Percentiles rank a stretch among this genome's conserved stretches.
phyloP scores from a whole-genome alignment of 2,329 filamentous ascomycete genomes.

The Trichoderma brevicompactum region DNA sequence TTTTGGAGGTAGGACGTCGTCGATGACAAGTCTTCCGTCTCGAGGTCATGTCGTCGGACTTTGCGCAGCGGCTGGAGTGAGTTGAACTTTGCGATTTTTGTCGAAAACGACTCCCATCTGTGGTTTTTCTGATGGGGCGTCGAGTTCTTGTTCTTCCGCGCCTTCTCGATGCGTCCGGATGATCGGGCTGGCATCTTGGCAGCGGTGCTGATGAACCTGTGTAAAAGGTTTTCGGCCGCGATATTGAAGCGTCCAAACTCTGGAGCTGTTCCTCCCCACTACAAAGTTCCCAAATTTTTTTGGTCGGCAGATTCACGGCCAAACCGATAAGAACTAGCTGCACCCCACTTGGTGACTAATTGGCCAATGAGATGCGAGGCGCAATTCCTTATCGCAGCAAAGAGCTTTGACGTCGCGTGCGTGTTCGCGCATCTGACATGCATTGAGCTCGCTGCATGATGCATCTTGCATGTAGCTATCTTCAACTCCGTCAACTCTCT shows the following conservation, averaged over 20 bases:
- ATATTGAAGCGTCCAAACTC: slow-evolving; percentile 32
- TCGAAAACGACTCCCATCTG: slow-evolving; percentile 87
- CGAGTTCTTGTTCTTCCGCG: slow-evolving; percentile 69
- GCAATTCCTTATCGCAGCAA: slow-evolving; percentile 42
- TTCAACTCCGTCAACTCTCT: neutral
- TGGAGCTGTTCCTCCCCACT: slow-evolving; percentile 38
- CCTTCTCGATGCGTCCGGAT: slow-evolving; percentile 70
- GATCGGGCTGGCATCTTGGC: slow-evolving; percentile 64
- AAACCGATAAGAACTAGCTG: slow-evolving; percentile 43
- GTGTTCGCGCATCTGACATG: slow-evolving; percentile 23
- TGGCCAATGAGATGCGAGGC: slow-evolving; percentile 41
- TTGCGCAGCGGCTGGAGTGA: slow-evolving; percentile 88
- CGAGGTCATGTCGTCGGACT: slow-evolving; percentile 82
- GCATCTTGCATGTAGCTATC: slow-evolving; percentile 6
- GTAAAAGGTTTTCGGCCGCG: slow-evolving; percentile 34
- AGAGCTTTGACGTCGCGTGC: slow-evolving; percentile 20
- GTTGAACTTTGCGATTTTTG: slow-evolving; percentile 87
- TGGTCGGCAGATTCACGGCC: slow-evolving; percentile 41
- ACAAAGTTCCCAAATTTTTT: slow-evolving; percentile 42
- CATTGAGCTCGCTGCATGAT: slow-evolving; percentile 21
- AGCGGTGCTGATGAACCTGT: slow-evolving; percentile 35
- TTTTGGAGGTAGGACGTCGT: slow-evolving; percentile 86
- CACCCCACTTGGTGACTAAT: slow-evolving; percentile 12
- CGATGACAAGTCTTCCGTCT: slow-evolving; percentile 74
- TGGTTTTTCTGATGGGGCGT: slow-evolving; percentile 82